Evolutionary conservation across 257 asterid species (phyloP).

Genomic region (Solanum ossicruentum): DNA sequence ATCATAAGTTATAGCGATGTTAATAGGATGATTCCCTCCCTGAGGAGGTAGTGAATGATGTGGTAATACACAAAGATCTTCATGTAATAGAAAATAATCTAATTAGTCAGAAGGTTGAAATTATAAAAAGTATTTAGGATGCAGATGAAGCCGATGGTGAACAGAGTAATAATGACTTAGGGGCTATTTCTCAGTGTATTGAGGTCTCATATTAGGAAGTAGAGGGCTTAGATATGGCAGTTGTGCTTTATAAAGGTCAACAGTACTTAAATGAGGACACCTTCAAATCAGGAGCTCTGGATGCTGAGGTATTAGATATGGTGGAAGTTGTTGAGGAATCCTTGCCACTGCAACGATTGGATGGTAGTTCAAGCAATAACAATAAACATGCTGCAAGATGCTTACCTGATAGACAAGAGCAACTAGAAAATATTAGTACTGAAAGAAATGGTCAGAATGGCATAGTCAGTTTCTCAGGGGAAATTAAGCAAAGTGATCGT

Average conservation of each 20-base stretch:
- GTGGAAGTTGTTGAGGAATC: background rate
- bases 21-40: no score
- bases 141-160: background rate
- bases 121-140: no score
- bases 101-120: no score
- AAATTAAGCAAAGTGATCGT: background rate
- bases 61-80: background rate
- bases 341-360: no score
- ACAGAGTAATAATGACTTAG: no score
- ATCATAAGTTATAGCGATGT: no score
- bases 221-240: background rate
- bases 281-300: background rate
- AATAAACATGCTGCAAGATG: no score
- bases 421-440: no score
- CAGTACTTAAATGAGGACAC: no score
- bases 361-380: no score
- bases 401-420: background rate
- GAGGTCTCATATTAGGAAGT: no score
- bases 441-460: background rate
- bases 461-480: background rate
- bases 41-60: background rate
- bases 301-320: background rate
- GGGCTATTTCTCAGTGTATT: no score
- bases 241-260: background rate
- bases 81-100: background rate